Base-by-base conservation (phyloP, 83 land plant species). In the Larix sibirica region DNA sequence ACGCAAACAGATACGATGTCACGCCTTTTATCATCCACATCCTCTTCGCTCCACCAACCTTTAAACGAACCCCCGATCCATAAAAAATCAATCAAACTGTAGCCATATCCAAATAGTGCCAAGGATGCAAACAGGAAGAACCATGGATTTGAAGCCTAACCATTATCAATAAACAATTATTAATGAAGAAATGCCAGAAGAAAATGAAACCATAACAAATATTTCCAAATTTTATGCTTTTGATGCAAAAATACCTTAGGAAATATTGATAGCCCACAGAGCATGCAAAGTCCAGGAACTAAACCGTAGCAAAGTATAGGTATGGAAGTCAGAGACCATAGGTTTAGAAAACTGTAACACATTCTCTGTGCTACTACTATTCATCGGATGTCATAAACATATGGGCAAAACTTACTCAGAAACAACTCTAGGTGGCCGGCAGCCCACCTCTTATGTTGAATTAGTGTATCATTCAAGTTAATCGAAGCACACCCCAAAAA, bases 381-480 rank as follows among this genome's bases (percentile, higher is more conserved):
- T 81, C 79, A 81, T 44, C 80, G 68, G 44, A n/a, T n/a, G n/a
- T n/a, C n/a, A n/a, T n/a, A n/a, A n/a, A n/a, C 9, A 90, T n/a
- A n/a, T n/a, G n/a, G n/a, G n/a, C n/a, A n/a, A n/a, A n/a, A n/a
- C n/a, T n/a, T n/a, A n/a, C n/a, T n/a, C n/a, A n/a, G n/a, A n/a
- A n/a, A n/a, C n/a, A n/a, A 84, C 80, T 90, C 88, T 20, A 86
- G 84, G 47, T 56, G 50, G 0, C 92, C 92, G 42, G 82, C 82
- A 24, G 80, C 33, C 90, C 92, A 90, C 40, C 88, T 84, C 79
- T 88, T 90, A 58, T 84, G 58, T 61, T 87, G 89, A 12, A 83
- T 69, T 2, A 90, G 81, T 10, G 81, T 47, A n/a, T n/a, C n/a
- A n/a, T n/a, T n/a, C n/a, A n/a, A n/a, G n/a, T n/a, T n/a, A n/a